Evolutionary conservation across 257 asterid genomes (phyloP).

Genomic region (Rubia yunnanensis): DNA sequence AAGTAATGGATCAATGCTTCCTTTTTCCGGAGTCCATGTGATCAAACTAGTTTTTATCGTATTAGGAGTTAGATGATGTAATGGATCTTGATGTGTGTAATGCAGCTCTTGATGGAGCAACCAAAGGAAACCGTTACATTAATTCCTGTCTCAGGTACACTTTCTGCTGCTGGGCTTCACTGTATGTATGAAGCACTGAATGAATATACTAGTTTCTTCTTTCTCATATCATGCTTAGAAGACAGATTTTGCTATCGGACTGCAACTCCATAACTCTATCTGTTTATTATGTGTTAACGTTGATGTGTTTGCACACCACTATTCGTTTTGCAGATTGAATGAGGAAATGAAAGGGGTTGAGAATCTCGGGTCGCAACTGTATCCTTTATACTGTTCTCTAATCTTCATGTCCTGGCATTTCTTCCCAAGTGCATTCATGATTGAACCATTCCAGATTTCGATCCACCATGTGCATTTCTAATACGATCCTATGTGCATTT

Average conservation of each 20-base stretch:
- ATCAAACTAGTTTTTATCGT: conserved; percentile 11
- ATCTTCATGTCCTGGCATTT: background rate
- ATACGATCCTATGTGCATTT: too few relatives aligned
- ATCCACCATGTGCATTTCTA: background rate
- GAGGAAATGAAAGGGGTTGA: conserved; percentile 91
- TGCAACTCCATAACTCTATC: background rate
- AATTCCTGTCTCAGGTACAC: conserved; percentile 88
- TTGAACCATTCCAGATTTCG: background rate
- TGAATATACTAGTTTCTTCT: background rate
- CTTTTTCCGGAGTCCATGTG: background rate
- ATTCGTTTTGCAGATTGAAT: conserved; percentile 53
- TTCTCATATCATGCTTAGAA: background rate
- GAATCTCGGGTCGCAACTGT: conserved; percentile 65
- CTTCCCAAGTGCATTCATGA: background rate
- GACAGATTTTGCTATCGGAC: background rate
- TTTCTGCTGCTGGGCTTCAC: conserved; percentile 5
- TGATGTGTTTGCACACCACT: too few relatives aligned
- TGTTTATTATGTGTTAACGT: background rate
- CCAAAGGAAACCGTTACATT: conserved; percentile 83
- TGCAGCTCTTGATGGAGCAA: conserved; percentile 89
- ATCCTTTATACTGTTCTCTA: conserved; percentile 35
- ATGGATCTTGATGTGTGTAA: conserved; percentile 4
- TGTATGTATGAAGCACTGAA: background rate
- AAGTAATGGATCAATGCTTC: conserved; percentile 3
- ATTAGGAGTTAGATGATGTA: background rate